Percentiles rank a stretch among this genome's conserved stretches.
Conservation (phyloP, 306 rosid species). For the Acacia melanoxylon region DNA sequence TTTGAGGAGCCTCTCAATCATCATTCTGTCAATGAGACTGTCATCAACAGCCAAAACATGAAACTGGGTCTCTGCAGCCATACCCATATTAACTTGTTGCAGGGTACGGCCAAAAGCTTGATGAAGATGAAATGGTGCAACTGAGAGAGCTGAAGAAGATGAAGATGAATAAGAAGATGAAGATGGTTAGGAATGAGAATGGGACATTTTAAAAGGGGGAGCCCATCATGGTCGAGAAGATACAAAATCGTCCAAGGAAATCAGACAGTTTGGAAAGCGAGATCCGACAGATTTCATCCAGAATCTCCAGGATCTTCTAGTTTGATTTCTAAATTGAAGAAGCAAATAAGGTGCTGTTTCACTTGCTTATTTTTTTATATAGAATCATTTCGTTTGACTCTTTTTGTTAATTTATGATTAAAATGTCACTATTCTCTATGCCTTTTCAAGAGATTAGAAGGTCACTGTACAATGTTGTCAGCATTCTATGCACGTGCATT, state of each 20-base stretch:
- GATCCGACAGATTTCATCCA: conserved; percentile 74
- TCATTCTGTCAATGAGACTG: conserved; percentile 68
- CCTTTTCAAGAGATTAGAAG: conserved; percentile 13
- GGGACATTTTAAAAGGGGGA: conserved; percentile 51
- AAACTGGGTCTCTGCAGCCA: conserved; percentile 55
- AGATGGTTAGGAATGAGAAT: conserved; percentile 27
- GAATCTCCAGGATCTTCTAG: conserved; percentile 64
- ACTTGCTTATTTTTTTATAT: conserved; percentile 3
- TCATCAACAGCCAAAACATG: conserved; percentile 96
- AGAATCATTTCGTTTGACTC: conserved; percentile 31
- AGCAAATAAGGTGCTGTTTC: conserved; percentile 52
- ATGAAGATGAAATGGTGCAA: neutral
- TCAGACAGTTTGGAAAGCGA: conserved; percentile 83
- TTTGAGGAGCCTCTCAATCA: conserved; percentile 84
- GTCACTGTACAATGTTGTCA: neutral
- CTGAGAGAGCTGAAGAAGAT: neutral
- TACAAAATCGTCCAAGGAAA: conserved; percentile 51
- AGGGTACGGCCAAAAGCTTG: neutral
- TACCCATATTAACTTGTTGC: conserved; percentile 49
- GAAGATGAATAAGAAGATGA: neutral
- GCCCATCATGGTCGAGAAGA: conserved; percentile 42
- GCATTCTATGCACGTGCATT: conserved; percentile 46
- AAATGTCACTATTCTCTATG: neutral
- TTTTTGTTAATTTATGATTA: conserved; percentile 25
- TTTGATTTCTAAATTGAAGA: conserved; percentile 62